A percentile compares a stretch with the other conserved stretches of the same genome.
Evolutionary conservation across 2,329 filamentous ascomycete species (phyloP).

Genomic region (Rugonectria rugulosa): DNA sequence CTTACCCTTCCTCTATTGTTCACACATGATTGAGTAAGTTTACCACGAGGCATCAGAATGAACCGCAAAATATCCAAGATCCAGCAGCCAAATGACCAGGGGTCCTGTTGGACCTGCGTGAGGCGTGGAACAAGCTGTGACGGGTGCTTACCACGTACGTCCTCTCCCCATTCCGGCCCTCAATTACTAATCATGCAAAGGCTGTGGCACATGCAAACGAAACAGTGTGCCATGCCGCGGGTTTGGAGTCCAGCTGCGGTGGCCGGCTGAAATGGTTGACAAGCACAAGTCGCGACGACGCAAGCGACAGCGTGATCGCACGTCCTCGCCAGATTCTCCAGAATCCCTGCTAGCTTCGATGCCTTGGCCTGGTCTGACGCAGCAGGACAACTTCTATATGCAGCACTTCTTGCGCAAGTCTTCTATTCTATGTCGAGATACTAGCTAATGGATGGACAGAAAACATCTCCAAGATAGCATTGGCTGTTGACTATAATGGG

Average conservation of each 20-base stretch:
- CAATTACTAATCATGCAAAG: not conserved
- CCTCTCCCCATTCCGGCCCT: not conserved
- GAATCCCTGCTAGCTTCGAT: not conserved
- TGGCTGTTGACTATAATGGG: constrained; percentile 12
- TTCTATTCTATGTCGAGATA: not conserved
- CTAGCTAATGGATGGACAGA: not conserved
- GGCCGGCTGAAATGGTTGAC: constrained; percentile 4
- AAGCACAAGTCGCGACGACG: not conserved
- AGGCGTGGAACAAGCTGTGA: constrained; percentile 3
- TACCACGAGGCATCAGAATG: no score
- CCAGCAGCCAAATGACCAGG: no score
- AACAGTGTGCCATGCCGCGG: constrained; percentile 9
- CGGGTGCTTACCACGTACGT: constrained; percentile 5
- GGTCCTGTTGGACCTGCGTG: constrained; percentile 12
- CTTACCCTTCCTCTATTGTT: no score
- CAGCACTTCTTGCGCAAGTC: constrained; percentile 17
- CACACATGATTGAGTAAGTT: no score
- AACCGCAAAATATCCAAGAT: no score
- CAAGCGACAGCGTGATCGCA: not conserved
- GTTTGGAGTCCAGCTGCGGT: constrained; percentile 12
- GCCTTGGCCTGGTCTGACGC: constrained; percentile 1
- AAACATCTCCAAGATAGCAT: constrained; percentile 9
- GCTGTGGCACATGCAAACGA: constrained; percentile 5
- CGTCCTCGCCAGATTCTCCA: not conserved
- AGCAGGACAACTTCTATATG: constrained; percentile 19